Percentiles rank a stretch among this genome's conserved stretches.
These are phyloP conservation scores for Ceratorhiza oryzae-sativae DNA, from an alignment of 1,284 basidiomycete species.

Conservation along the genomic window DNA sequence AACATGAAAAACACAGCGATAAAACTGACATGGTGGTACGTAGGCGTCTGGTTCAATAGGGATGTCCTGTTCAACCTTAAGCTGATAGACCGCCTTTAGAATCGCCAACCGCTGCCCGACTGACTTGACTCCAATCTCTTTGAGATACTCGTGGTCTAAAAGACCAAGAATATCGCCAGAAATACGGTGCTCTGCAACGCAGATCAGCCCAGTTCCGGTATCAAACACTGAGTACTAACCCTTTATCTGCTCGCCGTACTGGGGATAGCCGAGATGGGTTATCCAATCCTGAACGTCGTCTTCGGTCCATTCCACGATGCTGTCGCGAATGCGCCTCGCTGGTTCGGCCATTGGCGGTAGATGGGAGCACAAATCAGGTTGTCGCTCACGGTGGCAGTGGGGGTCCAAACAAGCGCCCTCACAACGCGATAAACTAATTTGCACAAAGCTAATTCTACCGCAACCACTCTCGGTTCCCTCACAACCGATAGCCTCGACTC, in stretches of 20 bases:
- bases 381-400: slow-evolving; percentile 5
- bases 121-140: slow-evolving; percentile 82
- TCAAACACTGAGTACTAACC: slow-evolving; percentile 48
- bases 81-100: slow-evolving; percentile 86
- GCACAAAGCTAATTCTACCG: not conserved
- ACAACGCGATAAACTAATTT: slow-evolving; percentile 19
- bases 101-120: slow-evolving; percentile 89
- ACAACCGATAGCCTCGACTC: not conserved
- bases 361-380: slow-evolving; percentile 12
- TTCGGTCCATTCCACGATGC: slow-evolving; percentile 80
- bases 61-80: slow-evolving; percentile 83
- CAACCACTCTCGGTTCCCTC: not conserved
- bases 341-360: slow-evolving; percentile 25
- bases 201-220: slow-evolving; percentile 32
- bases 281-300: slow-evolving; percentile 80
- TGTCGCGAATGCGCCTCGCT: slow-evolving; percentile 15
- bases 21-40: slow-evolving; percentile 82
- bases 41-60: slow-evolving; percentile 87
- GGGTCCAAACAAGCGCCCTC: slow-evolving; percentile 27
- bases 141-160: slow-evolving; percentile 81
- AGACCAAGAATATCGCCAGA: slow-evolving; percentile 86
- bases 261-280: slow-evolving; percentile 73
- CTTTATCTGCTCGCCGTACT: slow-evolving; percentile 68
- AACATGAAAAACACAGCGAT: slow-evolving; percentile 13
- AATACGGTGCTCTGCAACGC: slow-evolving; percentile 79